Evolutionary conservation across 495 filamentous ascomycete species (phyloP), one percentile per base, ranked within the genome.

Genomic region (Neohortaea acidophila): DNA sequence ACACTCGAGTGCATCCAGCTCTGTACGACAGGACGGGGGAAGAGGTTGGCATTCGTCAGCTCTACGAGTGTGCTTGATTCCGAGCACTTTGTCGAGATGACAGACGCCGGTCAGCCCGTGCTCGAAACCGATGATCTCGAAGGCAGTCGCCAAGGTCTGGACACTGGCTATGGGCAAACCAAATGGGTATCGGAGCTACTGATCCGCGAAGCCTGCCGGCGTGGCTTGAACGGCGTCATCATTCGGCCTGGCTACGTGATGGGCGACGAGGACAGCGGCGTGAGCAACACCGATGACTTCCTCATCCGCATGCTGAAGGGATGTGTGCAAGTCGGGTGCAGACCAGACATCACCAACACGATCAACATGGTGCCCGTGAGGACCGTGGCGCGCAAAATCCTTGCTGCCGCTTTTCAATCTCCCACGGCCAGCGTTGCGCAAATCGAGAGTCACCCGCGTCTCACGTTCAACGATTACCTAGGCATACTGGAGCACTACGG

Each of bases 281-380:
- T 58, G 54, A 57, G 44, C 44, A 85, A 78, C 58, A 84, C 79
- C 7, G 87, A 96, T 52, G 87, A 96, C 59, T 96, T 96, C 66
- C 63, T 96, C 17, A 70, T 93, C 37, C 79, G 89, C 33, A 71
- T 94, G 68, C 54, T 79, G 24, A 94, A 94, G 60, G 87, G 84
- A 31, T 92, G 83, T 45, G 69, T 91, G 33, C 89, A 97, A 55
- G 62, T 94, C 0, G 59, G 57, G 0, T 60, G 66, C 19, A 71
- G 79, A 1, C 89, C 89, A 0, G 65, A 70, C 41, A 85, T 97
- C 46, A 53, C 64, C 58, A 97, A 94, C 60, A 86, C 82, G 0
- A 73, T 94, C 52, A 97, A 97, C 60, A 73, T 75, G 54, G 84
- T 93, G 2, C 89, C 89, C 0, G 85, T 94, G 19, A 71, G 77